phyloP scores from a whole-genome alignment of 768 basidiomycete species.

The Kwoniella dendrophila region DNA sequence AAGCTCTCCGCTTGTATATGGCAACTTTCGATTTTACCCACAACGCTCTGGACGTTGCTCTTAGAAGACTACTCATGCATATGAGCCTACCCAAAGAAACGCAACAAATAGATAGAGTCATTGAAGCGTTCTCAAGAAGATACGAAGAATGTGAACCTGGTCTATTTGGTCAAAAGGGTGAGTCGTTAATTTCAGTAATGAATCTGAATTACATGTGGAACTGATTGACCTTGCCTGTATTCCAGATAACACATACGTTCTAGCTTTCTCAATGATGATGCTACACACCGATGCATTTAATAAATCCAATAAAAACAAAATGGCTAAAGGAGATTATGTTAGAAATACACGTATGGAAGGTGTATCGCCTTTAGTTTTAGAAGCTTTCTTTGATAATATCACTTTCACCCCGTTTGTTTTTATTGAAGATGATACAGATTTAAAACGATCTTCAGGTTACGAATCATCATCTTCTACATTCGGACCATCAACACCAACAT shows the following conservation, averaged over 20 bases:
- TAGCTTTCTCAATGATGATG: conserved; percentile 98
- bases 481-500: conserved; percentile 23
- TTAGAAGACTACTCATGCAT: conserved; percentile 87
- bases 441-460: conserved; percentile 60
- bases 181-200: conserved; percentile 31
- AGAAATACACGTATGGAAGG: conserved; percentile 89
- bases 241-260: conserved; percentile 87
- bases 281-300: conserved; percentile 98
- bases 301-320: conserved; percentile 94
- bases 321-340: conserved; percentile 92
- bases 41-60: conserved; percentile 85
- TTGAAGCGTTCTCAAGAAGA: conserved; percentile 87
- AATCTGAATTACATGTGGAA: too few relatives aligned
- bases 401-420: conserved; percentile 95
- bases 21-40: conserved; percentile 72
- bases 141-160: conserved; percentile 81
- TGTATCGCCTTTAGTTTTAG: conserved; percentile 76
- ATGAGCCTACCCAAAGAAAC: conserved; percentile 91
- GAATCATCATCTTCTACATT: conserved; percentile 10
- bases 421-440: conserved; percentile 83
- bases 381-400: conserved; percentile 97
- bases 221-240: neutral
- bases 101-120: conserved; percentile 96
- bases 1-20: conserved; percentile 73
- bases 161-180: conserved; percentile 77